phyloP scores from a whole-genome alignment of 495 filamentous ascomycete species.

The Oleoguttula mirabilis region DNA sequence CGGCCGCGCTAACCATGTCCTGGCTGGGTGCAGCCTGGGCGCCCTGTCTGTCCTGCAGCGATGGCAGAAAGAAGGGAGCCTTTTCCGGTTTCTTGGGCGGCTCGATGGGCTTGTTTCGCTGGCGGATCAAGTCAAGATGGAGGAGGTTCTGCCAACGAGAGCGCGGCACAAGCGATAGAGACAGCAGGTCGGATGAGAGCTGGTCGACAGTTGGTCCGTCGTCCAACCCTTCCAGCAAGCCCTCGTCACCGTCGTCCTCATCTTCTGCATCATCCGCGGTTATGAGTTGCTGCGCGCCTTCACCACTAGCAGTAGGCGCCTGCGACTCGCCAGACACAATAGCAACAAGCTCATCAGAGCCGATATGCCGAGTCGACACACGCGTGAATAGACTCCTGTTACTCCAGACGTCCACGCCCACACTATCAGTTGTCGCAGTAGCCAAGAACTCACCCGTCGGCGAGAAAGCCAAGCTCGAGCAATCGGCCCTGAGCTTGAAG shows the following conservation, averaged over 20 bases:
- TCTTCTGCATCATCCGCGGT: conserved; percentile 45
- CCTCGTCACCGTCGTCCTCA: conserved; percentile 30
- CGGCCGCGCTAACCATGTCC: conserved; percentile 24
- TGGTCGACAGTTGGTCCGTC: conserved; percentile 50
- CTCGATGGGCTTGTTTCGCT: conserved; percentile 89
- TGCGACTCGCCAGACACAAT: conserved; percentile 29
- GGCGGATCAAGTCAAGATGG: conserved; percentile 77
- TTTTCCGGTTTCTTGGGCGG: conserved; percentile 84
- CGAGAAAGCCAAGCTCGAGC: conserved; percentile 76
- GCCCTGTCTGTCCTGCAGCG: conserved; percentile 31
- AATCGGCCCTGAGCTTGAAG: conserved; percentile 60
- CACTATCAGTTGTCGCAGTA: conserved; percentile 65
- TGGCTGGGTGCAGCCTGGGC: conserved; percentile 7
- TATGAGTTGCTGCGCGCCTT: conserved; percentile 57
- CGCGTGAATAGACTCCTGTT: conserved; percentile 84
- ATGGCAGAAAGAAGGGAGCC: conserved; percentile 90
- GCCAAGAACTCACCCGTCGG: conserved; percentile 85
- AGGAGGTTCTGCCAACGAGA: conserved; percentile 87
- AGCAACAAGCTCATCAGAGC: conserved; percentile 55
- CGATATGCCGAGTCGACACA: conserved; percentile 68
- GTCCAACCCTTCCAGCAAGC: conserved; percentile 10
- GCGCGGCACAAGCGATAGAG: conserved; percentile 77
- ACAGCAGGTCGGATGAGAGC: conserved; percentile 66
- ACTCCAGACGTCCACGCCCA: conserved; percentile 87
- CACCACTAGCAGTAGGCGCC: conserved; percentile 67